Conservation (phyloP, 441 rosid species). For the Gossypium schwendimanii region DNA sequence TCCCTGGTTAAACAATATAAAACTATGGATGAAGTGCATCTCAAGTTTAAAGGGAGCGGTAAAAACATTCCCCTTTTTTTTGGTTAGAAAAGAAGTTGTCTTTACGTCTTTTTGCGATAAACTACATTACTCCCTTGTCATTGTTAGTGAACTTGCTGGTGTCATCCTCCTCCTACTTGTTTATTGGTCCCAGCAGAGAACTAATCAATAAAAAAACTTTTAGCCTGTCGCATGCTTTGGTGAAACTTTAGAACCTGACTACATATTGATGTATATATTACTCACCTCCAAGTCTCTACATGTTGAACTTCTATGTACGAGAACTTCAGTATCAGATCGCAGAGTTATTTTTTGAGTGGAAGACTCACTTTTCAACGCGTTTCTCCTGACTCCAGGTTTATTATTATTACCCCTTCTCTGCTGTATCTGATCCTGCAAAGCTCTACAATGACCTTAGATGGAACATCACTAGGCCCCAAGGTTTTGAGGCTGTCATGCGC, state of each 20-base stretch:
- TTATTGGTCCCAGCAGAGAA: neutral
- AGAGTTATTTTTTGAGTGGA: neutral
- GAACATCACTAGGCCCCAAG: conserved; percentile 98
- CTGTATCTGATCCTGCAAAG: conserved; percentile 86
- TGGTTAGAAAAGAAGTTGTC: neutral
- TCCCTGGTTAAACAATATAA: neutral
- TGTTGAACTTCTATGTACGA: neutral
- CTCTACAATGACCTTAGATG: conserved; percentile 97
- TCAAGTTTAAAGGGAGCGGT: neutral
- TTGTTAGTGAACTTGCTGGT: neutral
- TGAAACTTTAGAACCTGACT: conserved; percentile 1
- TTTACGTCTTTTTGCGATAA: neutral
- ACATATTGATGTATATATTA: neutral
- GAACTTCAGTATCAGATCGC: neutral
- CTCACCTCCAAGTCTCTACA: neutral
- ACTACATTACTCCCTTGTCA: neutral
- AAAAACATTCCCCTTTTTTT: neutral
- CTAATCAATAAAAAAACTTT: neutral
- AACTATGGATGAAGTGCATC: conserved; percentile 1
- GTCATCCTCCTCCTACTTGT: conserved; percentile 3
- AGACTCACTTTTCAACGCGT: conserved; percentile 3
- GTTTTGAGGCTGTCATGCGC: conserved; percentile 98
- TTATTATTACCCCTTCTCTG: conserved; percentile 88
- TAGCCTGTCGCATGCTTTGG: neutral
- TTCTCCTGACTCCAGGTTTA: conserved; percentile 56